Evolutionary conservation across 352 stramenopile genomes (phyloP), one percentile per base, ranked within the genome.

Genomic region (Phytophthora ohioensis): DNA sequence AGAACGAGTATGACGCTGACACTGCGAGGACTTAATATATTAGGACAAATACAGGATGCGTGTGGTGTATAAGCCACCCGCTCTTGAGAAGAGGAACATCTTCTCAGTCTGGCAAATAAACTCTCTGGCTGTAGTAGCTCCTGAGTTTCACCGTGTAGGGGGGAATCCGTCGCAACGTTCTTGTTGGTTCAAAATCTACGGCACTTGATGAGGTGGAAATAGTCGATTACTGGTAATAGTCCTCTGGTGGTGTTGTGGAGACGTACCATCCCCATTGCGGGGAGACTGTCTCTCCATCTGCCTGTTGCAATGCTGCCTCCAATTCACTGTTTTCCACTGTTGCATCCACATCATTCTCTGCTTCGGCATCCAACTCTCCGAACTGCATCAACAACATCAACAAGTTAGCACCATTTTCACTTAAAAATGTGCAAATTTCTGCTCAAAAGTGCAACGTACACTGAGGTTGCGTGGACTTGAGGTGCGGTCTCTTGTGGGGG

Each of bases 191-290:
- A 65, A 78, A 75, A 71, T 66, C 57, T 65, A 73, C 57, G 64
- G 53, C 64, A 76, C 69, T 67, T 70, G 48, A 41, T 65, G 45
- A 36, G 53, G 41, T 8, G 32, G 51, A 10, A 42, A 35, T 45
- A 31, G 17, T 34, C n/a, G 65, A 51, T 63, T 69, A 82, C 8
- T 69, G 46, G 65, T 92, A 92, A 63, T 91, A 81, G 51, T 94
- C 87, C 36, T 92, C 85, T 15, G 87, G 87, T 3, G 87, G 87
- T 5, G 87, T 94, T 15, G 80, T 92, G 30, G 87, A 94, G 38
- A 94, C 87, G 60, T 94, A 94, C 87, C 87, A 94, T 31, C 87
- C 87, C 87, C 87, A 94, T 45, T 92, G 84, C 1, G 87, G 87
- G 8, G 87, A 94, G 8, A 70, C 67, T 11, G 76, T 69, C 35